phyloP scores from a whole-genome alignment of 2,329 filamentous ascomycete species.

The Teratosphaeria destructans region DNA sequence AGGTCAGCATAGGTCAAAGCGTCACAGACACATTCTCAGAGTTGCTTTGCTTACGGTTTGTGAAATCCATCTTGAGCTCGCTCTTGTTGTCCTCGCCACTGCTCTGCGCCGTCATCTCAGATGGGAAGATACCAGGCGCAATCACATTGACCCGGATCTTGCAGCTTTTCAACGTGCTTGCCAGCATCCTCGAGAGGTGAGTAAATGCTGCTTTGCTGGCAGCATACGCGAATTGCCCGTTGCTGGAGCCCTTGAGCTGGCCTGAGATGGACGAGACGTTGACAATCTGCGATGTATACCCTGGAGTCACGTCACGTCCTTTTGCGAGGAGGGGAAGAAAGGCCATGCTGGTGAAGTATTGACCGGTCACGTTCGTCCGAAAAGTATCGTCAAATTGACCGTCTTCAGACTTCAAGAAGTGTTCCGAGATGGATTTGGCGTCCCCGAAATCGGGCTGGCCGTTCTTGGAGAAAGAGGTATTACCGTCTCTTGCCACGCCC shows the following conservation, averaged over 20 bases:
- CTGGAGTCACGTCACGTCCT: slow-evolving; percentile 34
- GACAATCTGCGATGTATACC: slow-evolving; percentile 41
- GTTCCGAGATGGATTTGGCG: slow-evolving; percentile 39
- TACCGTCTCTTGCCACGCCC: neutral
- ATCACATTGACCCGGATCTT: slow-evolving; percentile 18
- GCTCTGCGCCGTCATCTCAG: slow-evolving; percentile 37
- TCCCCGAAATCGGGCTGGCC: slow-evolving; percentile 40
- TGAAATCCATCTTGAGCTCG: slow-evolving; percentile 29
- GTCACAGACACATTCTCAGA: neutral
- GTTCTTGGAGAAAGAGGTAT: slow-evolving; percentile 16
- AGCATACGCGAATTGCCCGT: slow-evolving; percentile 45
- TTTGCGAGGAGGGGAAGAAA: slow-evolving; percentile 46
- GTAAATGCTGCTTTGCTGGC: slow-evolving; percentile 40
- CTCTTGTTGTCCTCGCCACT: slow-evolving; percentile 40
- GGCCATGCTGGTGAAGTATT: slow-evolving; percentile 45
- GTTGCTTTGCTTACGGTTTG: slow-evolving; percentile 23
- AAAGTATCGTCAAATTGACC: slow-evolving; percentile 37
- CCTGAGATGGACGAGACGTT: slow-evolving; percentile 45
- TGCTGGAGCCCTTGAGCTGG: slow-evolving; percentile 39
- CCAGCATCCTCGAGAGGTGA: slow-evolving; percentile 37
- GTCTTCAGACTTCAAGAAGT: slow-evolving; percentile 39
- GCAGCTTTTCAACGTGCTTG: slow-evolving; percentile 31
- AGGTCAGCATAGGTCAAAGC: neutral
- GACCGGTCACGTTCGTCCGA: slow-evolving; percentile 41
- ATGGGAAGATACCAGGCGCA: slow-evolving; percentile 35